Evolutionary conservation across 2,329 filamentous ascomycete species (phyloP).

Genomic region (Aspergillus sp.): DNA sequence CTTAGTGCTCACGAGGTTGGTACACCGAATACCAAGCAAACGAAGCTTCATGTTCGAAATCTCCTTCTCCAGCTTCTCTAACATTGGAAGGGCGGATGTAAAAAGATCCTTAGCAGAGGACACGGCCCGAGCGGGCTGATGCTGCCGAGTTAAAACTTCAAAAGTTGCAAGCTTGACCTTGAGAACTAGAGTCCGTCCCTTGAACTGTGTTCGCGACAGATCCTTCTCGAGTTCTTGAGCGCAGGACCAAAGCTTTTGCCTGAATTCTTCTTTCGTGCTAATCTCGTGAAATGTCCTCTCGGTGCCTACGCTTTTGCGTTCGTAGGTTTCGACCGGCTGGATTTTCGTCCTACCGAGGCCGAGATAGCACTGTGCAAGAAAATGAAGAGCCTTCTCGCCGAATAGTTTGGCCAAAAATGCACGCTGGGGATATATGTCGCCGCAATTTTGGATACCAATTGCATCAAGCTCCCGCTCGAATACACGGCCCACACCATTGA

Average conservation of each 20-base stretch:
- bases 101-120: slow-evolving; percentile 78
- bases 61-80: slow-evolving; percentile 80
- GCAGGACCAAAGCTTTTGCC: slow-evolving; percentile 74
- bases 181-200: slow-evolving; percentile 84
- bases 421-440: slow-evolving; percentile 78
- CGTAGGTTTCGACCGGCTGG: slow-evolving; percentile 83
- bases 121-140: slow-evolving; percentile 69
- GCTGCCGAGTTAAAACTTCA: slow-evolving; percentile 82
- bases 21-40: slow-evolving; percentile 85
- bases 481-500: slow-evolving; percentile 92
- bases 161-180: slow-evolving; percentile 96
- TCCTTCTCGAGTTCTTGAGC: slow-evolving; percentile 88
- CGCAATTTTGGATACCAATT: slow-evolving; percentile 83
- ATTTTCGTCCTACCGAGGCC: slow-evolving; percentile 83
- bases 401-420: slow-evolving; percentile 75
- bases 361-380: slow-evolving; percentile 79
- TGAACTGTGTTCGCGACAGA: slow-evolving; percentile 74
- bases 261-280: slow-evolving; percentile 64
- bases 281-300: slow-evolving; percentile 89
- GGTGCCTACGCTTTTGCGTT: slow-evolving; percentile 90
- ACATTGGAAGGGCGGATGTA: slow-evolving; percentile 75
- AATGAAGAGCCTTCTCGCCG: slow-evolving; percentile 86
- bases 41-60: slow-evolving; percentile 75
- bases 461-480: slow-evolving; percentile 88
- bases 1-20: slow-evolving; percentile 81